Percentiles rank a stretch among this genome's conserved stretches.
phyloP scores from a whole-genome alignment of 352 stramenopile genomes.

The Phytophthora sp. region DNA sequence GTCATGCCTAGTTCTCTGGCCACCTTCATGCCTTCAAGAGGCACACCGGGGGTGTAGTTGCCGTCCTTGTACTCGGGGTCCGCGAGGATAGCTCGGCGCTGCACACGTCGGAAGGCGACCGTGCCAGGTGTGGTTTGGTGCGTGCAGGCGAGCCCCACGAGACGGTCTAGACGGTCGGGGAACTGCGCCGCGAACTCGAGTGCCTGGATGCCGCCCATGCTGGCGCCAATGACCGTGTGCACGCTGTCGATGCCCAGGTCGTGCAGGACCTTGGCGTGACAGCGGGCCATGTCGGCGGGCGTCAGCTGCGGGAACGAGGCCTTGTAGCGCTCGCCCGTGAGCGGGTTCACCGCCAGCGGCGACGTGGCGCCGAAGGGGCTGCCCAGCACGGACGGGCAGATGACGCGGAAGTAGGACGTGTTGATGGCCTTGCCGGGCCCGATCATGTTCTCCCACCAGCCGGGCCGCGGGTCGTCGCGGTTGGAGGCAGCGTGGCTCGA shows the following conservation, averaged over 20 bases:
- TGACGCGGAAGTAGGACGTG: constrained; percentile 89
- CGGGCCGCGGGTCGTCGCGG: constrained; percentile 74
- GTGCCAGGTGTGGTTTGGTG: constrained; percentile 88
- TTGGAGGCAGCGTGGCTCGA: constrained; percentile 85
- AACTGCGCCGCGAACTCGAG: constrained; percentile 88
- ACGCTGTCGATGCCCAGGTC: constrained; percentile 76
- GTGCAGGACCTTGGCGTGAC: constrained; percentile 81
- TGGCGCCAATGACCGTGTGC: constrained; percentile 85
- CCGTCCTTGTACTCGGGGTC: constrained; percentile 84
- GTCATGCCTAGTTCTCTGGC: constrained; percentile 88
- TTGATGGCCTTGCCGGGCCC: constrained; percentile 87
- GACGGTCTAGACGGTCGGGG: constrained; percentile 67
- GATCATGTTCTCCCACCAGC: constrained; percentile 92
- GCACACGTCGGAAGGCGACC: constrained; percentile 83
- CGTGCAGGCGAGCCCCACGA: constrained; percentile 85
- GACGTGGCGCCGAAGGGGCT: constrained; percentile 88
- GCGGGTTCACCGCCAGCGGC: constrained; percentile 61
- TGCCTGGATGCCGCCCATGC: constrained; percentile 90
- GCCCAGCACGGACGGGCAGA: constrained; percentile 83
- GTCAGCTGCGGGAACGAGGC: constrained; percentile 86
- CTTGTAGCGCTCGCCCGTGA: constrained; percentile 69
- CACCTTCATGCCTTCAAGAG: constrained; percentile 84
- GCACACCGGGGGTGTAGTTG: constrained; percentile 62
- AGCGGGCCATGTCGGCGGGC: constrained; percentile 80
- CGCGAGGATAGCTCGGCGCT: constrained; percentile 82